Conservation (phyloP, 2,329 filamentous ascomycete genomes). For the Truncatella angustata region DNA sequence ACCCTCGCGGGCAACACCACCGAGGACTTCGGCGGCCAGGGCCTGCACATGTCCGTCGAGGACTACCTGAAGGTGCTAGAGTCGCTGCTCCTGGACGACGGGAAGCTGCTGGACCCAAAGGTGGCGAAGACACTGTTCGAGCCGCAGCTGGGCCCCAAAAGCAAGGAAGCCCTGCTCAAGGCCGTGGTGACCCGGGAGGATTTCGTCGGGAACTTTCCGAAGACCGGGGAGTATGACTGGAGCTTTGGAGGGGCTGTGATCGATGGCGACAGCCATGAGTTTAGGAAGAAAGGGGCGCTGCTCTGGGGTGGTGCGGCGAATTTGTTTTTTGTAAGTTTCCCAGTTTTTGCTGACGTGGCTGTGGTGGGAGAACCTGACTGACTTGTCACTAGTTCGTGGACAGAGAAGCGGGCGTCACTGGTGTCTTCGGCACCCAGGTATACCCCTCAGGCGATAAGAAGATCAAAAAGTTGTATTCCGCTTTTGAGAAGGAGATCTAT, state of each 20-base stretch:
- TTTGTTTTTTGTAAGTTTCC: constrained; percentile 44
- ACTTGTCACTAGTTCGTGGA: not conserved
- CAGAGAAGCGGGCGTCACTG: not conserved
- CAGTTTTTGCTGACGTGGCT: too few relatives aligned
- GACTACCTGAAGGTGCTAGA: constrained; percentile 43
- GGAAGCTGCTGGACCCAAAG: constrained; percentile 38
- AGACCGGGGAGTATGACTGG: constrained; percentile 36
- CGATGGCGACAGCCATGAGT: constrained; percentile 31
- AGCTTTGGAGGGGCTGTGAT: constrained; percentile 40
- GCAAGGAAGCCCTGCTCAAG: constrained; percentile 20
- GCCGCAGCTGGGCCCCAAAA: constrained; percentile 37
- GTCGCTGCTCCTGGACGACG: constrained; percentile 47
- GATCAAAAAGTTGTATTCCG: not conserved
- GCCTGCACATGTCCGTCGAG: constrained; percentile 29
- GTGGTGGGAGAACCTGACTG: not conserved
- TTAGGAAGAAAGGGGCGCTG: constrained; percentile 36
- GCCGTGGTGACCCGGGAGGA: constrained; percentile 24
- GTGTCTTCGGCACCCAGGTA: not conserved
- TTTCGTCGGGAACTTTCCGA: constrained; percentile 26
- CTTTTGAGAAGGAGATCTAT: constrained; percentile 2
- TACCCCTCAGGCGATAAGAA: not conserved
- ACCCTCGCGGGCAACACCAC: constrained; percentile 16
- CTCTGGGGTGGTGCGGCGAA: constrained; percentile 46
- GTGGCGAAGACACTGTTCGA: constrained; percentile 44
- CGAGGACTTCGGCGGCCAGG: constrained; percentile 32